These are phyloP conservation scores for Logfia minima DNA, from an alignment of 129 eudicot genomes.

Conservation along the genomic window DNA sequence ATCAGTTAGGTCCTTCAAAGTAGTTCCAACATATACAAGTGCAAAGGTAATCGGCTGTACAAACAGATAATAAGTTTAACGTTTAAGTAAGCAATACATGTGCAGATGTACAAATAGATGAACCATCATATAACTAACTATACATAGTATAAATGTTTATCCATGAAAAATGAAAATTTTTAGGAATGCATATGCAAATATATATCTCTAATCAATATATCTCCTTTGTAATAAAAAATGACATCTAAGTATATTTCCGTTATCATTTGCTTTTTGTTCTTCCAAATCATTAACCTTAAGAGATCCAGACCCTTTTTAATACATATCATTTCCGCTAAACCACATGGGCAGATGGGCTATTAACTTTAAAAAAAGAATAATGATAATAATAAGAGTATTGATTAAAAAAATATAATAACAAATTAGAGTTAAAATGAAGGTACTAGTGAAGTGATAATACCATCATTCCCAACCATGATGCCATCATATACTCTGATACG, in stretches of 20 bases:
- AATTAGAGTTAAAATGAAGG: background rate
- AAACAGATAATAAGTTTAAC: background rate
- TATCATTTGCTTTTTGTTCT: background rate
- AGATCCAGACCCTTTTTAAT: too few species aligned
- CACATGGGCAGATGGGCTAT: background rate
- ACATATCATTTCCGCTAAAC: background rate
- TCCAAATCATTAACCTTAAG: background rate
- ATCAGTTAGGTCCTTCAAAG: constrained; percentile 83
- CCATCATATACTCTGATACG: constrained; percentile 62
- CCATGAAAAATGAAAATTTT: too few species aligned
- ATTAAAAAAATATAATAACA: background rate
- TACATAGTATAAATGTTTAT: background rate
- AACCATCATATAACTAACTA: background rate
- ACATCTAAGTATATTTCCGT: background rate
- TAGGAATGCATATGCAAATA: background rate
- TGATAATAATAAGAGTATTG: background rate
- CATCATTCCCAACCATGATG: constrained; percentile 98
- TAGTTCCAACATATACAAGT: constrained; percentile 83
- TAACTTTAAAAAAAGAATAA: background rate
- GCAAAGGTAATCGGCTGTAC: constrained; percentile 87
- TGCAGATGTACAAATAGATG: background rate
- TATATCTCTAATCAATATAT: background rate
- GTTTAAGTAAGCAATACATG: background rate
- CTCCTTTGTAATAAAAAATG: background rate
- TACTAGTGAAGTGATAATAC: constrained; percentile 38